Percentiles rank a stretch among this genome's conserved stretches.
These are phyloP conservation scores for Russula sp. DNA, from an alignment of 768 basidiomycete genomes.

Conservation along the genomic window DNA sequence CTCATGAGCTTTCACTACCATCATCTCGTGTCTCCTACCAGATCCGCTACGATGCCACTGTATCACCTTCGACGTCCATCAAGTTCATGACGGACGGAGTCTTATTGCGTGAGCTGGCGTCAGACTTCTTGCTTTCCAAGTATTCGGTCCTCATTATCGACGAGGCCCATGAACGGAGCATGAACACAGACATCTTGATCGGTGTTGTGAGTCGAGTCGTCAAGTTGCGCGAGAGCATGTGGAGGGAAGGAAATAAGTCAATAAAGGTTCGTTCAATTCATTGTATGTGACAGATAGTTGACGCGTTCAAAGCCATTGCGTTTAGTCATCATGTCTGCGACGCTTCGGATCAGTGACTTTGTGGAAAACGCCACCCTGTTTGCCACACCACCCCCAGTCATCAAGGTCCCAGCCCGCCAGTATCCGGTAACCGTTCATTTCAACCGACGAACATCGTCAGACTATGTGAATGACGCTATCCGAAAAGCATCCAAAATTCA, in stretches of 20 bases:
- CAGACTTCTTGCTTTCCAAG: conserved; percentile 88
- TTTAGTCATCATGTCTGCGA: conserved; percentile 98
- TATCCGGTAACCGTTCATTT: conserved; percentile 96
- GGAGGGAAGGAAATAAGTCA: conserved; percentile 71
- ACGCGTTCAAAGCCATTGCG: conserved; percentile 63
- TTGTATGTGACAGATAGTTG: neutral
- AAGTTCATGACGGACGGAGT: conserved; percentile 99
- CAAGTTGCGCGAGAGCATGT: conserved; percentile 83
- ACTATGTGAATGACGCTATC: conserved; percentile 89
- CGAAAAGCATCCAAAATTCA: conserved; percentile 93
- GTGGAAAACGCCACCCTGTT: conserved; percentile 83
- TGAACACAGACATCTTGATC: conserved; percentile 97
- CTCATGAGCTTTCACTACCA: conserved; percentile 85
- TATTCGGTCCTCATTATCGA: conserved; percentile 97
- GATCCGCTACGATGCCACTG: conserved; percentile 95
- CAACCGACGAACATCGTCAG: conserved; percentile 75
- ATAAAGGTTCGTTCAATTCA: conserved; percentile 53
- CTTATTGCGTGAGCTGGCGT: conserved; percentile 84
- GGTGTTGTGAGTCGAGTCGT: conserved; percentile 95
- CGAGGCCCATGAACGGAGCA: conserved; percentile 96
- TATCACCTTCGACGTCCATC: conserved; percentile 85
- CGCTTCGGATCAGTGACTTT: conserved; percentile 90
- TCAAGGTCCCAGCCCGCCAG: conserved; percentile 86
- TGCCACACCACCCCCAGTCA: conserved; percentile 79
- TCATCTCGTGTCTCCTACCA: conserved; percentile 88